These are phyloP conservation scores for Graphium sp. DNA, from an alignment of 2,329 filamentous ascomycete genomes.

Conservation along the genomic window DNA sequence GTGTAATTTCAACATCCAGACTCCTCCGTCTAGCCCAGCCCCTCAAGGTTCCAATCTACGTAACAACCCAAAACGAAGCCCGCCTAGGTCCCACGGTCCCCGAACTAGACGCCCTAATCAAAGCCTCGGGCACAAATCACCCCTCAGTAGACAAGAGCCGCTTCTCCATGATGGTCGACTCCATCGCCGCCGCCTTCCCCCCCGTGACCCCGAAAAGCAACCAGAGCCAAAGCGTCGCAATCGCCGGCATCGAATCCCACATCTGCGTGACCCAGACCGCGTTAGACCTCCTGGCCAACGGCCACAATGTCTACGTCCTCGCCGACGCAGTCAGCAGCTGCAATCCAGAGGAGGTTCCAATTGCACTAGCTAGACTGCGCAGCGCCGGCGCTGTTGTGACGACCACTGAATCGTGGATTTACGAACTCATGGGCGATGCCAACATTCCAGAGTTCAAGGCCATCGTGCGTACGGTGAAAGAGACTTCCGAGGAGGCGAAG, in stretches of 20 bases:
- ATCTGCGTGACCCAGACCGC: constrained; percentile 91
- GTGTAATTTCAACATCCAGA: constrained; percentile 50
- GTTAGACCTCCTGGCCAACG: constrained; percentile 57
- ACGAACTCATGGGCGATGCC: constrained; percentile 79
- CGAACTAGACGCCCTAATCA: constrained; percentile 43
- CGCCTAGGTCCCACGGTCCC: constrained; percentile 68
- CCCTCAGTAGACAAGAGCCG: constrained; percentile 64
- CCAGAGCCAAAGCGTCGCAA: constrained; percentile 42
- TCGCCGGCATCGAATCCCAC: constrained; percentile 86
- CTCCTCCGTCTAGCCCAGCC: constrained; percentile 46
- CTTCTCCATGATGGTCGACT: constrained; percentile 75
- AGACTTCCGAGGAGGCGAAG: constrained; percentile 54
- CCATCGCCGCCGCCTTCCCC: constrained; percentile 27
- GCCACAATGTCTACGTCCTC: constrained; percentile 72
- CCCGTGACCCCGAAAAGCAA: too few species aligned
- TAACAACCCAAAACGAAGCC: constrained; percentile 69
- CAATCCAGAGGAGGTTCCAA: constrained; percentile 62
- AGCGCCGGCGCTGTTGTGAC: constrained; percentile 65
- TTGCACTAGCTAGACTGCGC: constrained; percentile 64
- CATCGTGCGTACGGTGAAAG: constrained; percentile 65
- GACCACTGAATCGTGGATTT: constrained; percentile 77
- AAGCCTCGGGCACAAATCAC: constrained; percentile 22
- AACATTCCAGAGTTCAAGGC: constrained; percentile 53
- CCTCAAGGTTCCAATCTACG: constrained; percentile 62
- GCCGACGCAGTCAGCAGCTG: constrained; percentile 83